A percentile compares a stretch with the other conserved stretches of the same genome.
phyloP scores from a whole-genome alignment of 768 basidiomycete genomes.

The Suillus sp. region DNA sequence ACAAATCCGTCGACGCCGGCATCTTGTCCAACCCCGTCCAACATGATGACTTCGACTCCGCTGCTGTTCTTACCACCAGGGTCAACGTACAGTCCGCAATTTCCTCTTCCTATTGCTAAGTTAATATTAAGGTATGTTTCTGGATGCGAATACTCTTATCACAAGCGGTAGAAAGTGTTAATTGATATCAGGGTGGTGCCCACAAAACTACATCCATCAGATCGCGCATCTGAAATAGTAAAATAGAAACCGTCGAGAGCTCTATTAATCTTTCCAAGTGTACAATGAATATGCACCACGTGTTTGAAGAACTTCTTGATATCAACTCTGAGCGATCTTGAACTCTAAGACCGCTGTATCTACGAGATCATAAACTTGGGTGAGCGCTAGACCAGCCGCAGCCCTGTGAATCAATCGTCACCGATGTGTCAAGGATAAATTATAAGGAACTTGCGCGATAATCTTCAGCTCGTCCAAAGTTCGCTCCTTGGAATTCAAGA shows the following conservation, averaged over 20 bases:
- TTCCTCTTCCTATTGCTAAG: background rate
- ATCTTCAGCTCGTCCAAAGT: constrained; percentile 37
- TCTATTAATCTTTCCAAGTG: no score
- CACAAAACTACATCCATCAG: no score
- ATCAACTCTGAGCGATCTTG: constrained; percentile 15
- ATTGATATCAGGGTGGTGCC: no score
- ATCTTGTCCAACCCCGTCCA: constrained; percentile 4
- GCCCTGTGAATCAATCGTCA: constrained; percentile 16
- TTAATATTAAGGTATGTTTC: background rate
- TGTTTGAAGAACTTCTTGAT: background rate
- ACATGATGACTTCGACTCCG: background rate
- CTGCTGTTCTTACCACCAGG: background rate
- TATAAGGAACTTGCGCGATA: background rate
- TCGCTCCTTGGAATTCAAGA: constrained; percentile 46
- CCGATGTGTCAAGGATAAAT: background rate
- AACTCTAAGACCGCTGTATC: constrained; percentile 29
- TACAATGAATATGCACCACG: no score
- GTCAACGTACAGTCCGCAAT: background rate
- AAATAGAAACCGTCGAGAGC: background rate
- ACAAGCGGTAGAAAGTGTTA: background rate
- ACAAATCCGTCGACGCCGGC: constrained; percentile 37
- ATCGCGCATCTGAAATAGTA: background rate
- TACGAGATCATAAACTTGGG: constrained; percentile 30
- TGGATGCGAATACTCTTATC: background rate
- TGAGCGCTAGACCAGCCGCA: constrained; percentile 23